phyloP scores from a whole-genome alignment of 805 yeast species.

The Zygosaccharomyces siamensis region DNA sequence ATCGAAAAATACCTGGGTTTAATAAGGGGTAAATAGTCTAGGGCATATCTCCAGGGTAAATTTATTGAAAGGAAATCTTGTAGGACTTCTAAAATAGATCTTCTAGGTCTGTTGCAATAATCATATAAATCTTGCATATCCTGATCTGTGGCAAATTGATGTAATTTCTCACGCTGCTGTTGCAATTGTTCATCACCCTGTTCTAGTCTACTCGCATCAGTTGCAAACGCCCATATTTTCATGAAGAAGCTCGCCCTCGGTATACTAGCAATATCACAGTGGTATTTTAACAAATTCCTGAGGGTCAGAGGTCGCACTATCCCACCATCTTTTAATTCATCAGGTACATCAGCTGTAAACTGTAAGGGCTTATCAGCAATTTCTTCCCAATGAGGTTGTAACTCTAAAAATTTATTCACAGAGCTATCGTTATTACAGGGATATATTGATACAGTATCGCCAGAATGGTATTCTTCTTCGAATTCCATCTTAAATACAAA shows the following conservation, averaged over 20 bases:
- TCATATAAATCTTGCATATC: constrained; percentile 80
- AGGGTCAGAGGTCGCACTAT: constrained; percentile 59
- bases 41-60: constrained; percentile 69
- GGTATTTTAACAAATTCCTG: constrained; percentile 66
- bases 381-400: constrained; percentile 65
- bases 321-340: constrained; percentile 50
- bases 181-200: constrained; percentile 35
- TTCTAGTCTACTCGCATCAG: constrained; percentile 39
- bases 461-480: constrained; percentile 50
- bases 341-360: constrained; percentile 27
- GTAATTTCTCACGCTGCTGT: constrained; percentile 68
- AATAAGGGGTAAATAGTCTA: constrained; percentile 74
- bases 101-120: constrained; percentile 88
- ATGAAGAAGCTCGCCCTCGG: constrained; percentile 83
- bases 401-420: constrained; percentile 59
- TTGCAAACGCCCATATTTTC: constrained; percentile 67
- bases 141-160: constrained; percentile 65
- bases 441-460: constrained; percentile 74
- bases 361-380: constrained; percentile 54
- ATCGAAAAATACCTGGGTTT: constrained; percentile 83
- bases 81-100: constrained; percentile 80
- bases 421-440: constrained; percentile 63
- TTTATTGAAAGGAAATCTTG: constrained; percentile 72
- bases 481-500: constrained; percentile 40
- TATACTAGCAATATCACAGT: constrained; percentile 74